Base-by-base conservation (phyloP, 2,329 filamentous ascomycete genomes). In the Diplodia seriata region DNA sequence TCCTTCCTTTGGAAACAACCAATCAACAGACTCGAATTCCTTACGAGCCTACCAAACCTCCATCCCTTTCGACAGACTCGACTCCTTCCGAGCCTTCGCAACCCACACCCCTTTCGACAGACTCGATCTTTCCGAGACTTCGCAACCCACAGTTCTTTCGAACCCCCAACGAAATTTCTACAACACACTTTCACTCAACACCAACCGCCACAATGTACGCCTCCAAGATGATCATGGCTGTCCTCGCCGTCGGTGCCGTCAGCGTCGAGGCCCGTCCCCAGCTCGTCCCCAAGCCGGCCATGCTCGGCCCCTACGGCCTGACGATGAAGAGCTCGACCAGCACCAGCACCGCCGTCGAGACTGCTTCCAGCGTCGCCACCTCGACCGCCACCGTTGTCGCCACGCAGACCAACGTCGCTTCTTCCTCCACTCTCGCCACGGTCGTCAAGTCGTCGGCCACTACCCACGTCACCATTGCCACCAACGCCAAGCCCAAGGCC, bases 171-270 rank as follows among this genome's bases (percentile, higher is more conserved):
- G 11, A 2, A 23, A 5, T 29, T n/a, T 14, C 14, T 12, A 26
- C 29, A 15, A 12, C 6, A 15, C 15, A 29, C 54, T 57, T n/a
- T 57, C 4, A n/a, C 20, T 8, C 36, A 43, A 47, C 43, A 47
- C 43, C 12, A 59, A 31, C 23, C 36, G 23, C 11, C 55, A 47
- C 14, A 12, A 59, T 59, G 56, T 47, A 47, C 38, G 38, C 38
- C 56, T 14, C 56, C 38, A 59, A 59, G 56, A 59, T 59, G 23
- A 15, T 59, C 56, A 59, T 59, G 14, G 38, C 56, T 15, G 15
- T 20, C 38, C 14, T 59, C 38, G 33, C 56, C 56, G 3, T 59
- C 56, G 56, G 38, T 59, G 56, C 36, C 56, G 56, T 47, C 31
- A 38, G 31, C 36, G 26, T 47, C 20, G 38, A 36, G 33, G 33